Evolutionary conservation across 2,329 filamentous ascomycete species (phyloP).

Genomic region (Chaetomium sp.): DNA sequence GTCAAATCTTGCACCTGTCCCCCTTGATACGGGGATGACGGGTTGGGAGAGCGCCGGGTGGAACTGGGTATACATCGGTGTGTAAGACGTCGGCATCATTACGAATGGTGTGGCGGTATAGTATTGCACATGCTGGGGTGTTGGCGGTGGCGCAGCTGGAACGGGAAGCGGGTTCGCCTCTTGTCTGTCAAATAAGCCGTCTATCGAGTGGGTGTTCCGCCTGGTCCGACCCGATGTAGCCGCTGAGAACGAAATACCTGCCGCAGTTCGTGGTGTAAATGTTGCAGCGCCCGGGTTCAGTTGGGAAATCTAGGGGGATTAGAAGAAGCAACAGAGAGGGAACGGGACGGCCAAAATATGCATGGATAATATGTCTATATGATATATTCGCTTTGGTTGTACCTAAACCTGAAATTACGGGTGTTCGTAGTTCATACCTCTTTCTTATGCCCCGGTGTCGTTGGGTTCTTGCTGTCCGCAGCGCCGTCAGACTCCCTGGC

Average conservation of each 20-base stretch:
- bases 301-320: conserved; percentile 30
- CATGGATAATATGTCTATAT: conserved; percentile 16
- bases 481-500: conserved; percentile 22
- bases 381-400: conserved; percentile 2
- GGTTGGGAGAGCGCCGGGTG: not conserved
- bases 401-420: conserved; percentile 30
- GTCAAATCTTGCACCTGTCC: not conserved
- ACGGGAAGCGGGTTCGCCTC: conserved; percentile 3
- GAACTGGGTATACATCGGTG: conserved; percentile 15
- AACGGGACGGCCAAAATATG: not conserved
- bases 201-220: conserved; percentile 9
- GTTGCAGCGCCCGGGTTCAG: conserved; percentile 50
- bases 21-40: not conserved
- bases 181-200: conserved; percentile 12
- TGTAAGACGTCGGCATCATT: conserved; percentile 13
- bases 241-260: not conserved
- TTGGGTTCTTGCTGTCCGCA: conserved; percentile 26
- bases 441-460: conserved; percentile 35
- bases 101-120: conserved; percentile 19
- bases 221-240: not conserved
- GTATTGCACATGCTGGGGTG: conserved; percentile 14
- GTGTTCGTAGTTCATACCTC: conserved; percentile 40
- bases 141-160: not conserved
- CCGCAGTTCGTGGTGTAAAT: conserved; percentile 42
- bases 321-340: conserved; percentile 3